phyloP scores from a whole-genome alignment of 2,329 filamentous ascomycete species.

The Stagonosporopsis cucurbitacearum region DNA sequence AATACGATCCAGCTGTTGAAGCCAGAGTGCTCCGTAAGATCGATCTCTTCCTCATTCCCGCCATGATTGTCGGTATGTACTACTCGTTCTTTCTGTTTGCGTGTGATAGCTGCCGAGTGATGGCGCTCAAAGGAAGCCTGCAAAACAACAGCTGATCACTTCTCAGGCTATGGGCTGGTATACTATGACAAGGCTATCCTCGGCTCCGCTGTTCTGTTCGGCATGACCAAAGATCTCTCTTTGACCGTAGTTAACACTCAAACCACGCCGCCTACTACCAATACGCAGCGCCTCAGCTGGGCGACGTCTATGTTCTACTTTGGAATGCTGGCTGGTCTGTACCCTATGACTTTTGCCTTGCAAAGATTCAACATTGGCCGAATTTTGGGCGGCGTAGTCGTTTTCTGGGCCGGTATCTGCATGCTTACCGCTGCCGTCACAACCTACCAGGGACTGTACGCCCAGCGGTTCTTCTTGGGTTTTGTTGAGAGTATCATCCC shows the following conservation, averaged over 20 bases:
- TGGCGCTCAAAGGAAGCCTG: no score
- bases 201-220: constrained; percentile 74
- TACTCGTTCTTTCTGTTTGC: no score
- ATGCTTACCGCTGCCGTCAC: constrained; percentile 73
- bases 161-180: constrained; percentile 66
- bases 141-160: not conserved
- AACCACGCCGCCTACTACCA: constrained; percentile 61
- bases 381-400: constrained; percentile 67
- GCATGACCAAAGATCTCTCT: constrained; percentile 73
- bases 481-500: constrained; percentile 63
- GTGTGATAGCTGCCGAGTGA: no score
- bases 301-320: constrained; percentile 83
- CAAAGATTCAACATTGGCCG: constrained; percentile 72
- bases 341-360: constrained; percentile 73
- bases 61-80: constrained; percentile 59
- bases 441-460: constrained; percentile 66
- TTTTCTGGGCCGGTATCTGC: constrained; percentile 71
- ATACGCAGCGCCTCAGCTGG: constrained; percentile 75
- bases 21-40: constrained; percentile 69
- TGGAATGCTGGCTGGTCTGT: constrained; percentile 75
- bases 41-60: constrained; percentile 70
- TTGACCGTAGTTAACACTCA: constrained; percentile 63
- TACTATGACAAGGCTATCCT: constrained; percentile 80
- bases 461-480: constrained; percentile 63
- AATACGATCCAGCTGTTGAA: constrained; percentile 62